These are phyloP conservation scores for Kodamaea ohmeri DNA, from an alignment of 1,139 yeast species.

Conservation along the genomic window DNA sequence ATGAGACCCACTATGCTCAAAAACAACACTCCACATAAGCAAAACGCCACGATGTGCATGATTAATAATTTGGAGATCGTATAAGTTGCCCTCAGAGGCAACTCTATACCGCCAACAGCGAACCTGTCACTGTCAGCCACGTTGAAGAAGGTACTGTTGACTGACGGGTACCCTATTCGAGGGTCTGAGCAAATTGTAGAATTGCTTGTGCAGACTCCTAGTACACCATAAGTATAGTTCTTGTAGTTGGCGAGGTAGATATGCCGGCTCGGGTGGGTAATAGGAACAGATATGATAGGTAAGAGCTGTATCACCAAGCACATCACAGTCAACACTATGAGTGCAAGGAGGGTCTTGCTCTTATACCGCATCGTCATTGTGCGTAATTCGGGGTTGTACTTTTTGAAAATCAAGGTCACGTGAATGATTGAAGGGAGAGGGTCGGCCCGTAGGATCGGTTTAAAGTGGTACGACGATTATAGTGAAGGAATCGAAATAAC, in stretches of 20 bases:
- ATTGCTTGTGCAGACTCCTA: slow-evolving; percentile 39
- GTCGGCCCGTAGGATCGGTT: no score
- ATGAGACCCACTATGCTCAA: slow-evolving; percentile 18
- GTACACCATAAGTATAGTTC: slow-evolving; percentile 42
- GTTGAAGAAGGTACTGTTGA: slow-evolving; percentile 20
- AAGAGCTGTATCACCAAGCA: slow-evolving; percentile 40
- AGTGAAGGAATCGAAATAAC: no score
- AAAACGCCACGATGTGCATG: slow-evolving; percentile 45
- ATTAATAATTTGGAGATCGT: slow-evolving; percentile 43
- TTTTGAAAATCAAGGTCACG: no score
- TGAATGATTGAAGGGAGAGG: no score
- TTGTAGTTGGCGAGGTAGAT: slow-evolving; percentile 32
- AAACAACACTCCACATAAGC: slow-evolving; percentile 29
- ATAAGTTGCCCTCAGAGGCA: slow-evolving; percentile 42
- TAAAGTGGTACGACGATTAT: no score
- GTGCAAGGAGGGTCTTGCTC: slow-evolving; percentile 28
- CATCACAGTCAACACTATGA: slow-evolving; percentile 22
- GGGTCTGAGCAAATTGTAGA: slow-evolving; percentile 31
- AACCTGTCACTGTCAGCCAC: slow-evolving; percentile 13
- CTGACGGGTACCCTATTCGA: slow-evolving; percentile 38
- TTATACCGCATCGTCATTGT: slow-evolving; percentile 12
- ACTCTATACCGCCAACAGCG: slow-evolving; percentile 22
- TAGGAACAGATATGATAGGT: slow-evolving; percentile 44
- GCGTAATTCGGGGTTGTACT: no score
- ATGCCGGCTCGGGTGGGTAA: slow-evolving; percentile 26